Evolutionary conservation across 768 basidiomycete genomes (phyloP).

Genomic region (Trametes cubensis): DNA sequence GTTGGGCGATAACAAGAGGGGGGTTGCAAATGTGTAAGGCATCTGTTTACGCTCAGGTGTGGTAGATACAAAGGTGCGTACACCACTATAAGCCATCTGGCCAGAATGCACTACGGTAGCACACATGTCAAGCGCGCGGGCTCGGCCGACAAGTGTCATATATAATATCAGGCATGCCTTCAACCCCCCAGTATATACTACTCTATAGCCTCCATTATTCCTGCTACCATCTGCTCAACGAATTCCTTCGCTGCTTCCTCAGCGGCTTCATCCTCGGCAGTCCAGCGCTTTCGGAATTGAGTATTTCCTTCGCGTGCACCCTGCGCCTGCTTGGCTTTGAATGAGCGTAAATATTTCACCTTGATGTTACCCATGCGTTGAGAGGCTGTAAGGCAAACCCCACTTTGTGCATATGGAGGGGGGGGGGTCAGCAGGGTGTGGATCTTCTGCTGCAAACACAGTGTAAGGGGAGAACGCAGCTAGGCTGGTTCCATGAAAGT

Average conservation of each 20-base stretch:
- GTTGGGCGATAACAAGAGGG: no score
- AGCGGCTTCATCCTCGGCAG: neutral
- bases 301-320: neutral
- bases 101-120: no score
- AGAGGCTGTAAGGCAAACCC: neutral
- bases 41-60: no score
- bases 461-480: neutral
- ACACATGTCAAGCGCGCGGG: no score
- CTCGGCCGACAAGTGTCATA: no score
- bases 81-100: no score
- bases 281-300: neutral
- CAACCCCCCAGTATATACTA: no score
- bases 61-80: no score
- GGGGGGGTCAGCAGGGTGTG: neutral
- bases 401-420: neutral
- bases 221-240: neutral
- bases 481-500: neutral
- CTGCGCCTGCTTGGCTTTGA: neutral
- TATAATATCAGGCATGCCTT: no score
- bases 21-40: no score
- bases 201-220: neutral
- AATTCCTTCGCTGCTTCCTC: neutral
- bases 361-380: neutral
- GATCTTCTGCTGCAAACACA: no score
- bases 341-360: neutral